phyloP scores from a whole-genome alignment of 2,329 filamentous ascomycete genomes.

The Phialophora chinensis region DNA sequence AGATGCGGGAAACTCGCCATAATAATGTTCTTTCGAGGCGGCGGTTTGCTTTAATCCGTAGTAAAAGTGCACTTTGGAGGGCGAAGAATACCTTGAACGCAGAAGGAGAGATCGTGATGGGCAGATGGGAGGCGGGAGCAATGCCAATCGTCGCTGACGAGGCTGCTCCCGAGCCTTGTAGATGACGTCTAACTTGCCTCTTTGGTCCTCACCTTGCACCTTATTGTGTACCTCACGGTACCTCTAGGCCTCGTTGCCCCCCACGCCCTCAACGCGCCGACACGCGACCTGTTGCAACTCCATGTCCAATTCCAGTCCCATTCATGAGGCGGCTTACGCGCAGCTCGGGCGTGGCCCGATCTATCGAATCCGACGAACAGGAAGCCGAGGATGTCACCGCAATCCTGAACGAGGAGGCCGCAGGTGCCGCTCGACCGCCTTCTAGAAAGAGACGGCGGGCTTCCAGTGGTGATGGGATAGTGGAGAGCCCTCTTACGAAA shows the following conservation, averaged over 20 bases:
- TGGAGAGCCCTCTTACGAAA: background rate
- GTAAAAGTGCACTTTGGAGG: background rate
- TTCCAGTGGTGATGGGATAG: background rate
- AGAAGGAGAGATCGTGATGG: background rate
- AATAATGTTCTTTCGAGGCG: background rate
- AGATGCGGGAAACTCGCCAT: constrained; percentile 26
- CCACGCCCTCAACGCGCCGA: background rate
- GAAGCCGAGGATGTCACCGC: constrained; percentile 27
- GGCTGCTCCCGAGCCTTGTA: background rate
- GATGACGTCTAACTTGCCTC: constrained; percentile 5
- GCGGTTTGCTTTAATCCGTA: background rate
- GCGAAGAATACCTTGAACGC: background rate
- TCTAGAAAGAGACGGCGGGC: constrained; percentile 9
- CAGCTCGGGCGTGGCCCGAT: background rate
- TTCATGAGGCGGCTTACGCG: constrained; percentile 8
- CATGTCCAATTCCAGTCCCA: background rate
- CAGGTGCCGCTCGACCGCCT: constrained; percentile 8
- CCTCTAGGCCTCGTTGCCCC: background rate
- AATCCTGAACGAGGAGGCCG: constrained; percentile 32
- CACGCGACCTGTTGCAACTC: constrained; percentile 2
- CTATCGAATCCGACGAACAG: constrained; percentile 14
- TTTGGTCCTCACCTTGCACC: background rate
- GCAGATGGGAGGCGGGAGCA: background rate
- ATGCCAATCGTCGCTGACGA: background rate
- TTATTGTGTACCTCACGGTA: no score